Evolutionary conservation across 306 rosid species (phyloP).

Genomic region (Mimosa pudica): DNA sequence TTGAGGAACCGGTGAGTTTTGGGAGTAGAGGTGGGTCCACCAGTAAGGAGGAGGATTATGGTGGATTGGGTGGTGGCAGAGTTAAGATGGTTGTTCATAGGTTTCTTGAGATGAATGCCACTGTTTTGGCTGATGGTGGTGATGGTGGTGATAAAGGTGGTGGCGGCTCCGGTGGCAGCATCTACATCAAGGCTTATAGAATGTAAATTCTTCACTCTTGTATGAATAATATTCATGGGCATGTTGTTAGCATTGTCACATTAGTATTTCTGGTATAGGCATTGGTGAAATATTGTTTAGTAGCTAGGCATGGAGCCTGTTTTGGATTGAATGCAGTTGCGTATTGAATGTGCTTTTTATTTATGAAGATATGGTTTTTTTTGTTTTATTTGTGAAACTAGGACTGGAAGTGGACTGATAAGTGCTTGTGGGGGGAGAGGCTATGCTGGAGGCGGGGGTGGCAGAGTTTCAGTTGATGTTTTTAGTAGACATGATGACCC

Average conservation of each 20-base stretch:
- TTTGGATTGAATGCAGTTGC: constrained; percentile 26
- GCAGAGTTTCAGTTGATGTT: constrained; percentile 55
- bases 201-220: constrained; percentile 50
- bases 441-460: constrained; percentile 54
- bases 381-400: constrained; percentile 41
- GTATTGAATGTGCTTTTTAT: constrained; percentile 11
- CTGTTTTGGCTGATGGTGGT: constrained; percentile 83
- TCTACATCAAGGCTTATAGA: constrained; percentile 80
- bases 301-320: constrained; percentile 17
- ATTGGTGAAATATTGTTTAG: background rate
- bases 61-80: constrained; percentile 88
- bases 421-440: constrained; percentile 59
- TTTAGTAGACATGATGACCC: constrained; percentile 61
- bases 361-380: constrained; percentile 6
- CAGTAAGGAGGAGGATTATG: constrained; percentile 79
- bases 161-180: constrained; percentile 99
- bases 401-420: constrained; percentile 52
- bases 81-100: constrained; percentile 53
- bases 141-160: constrained; percentile 86
- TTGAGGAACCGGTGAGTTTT: constrained; percentile 72
- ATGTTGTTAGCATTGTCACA: constrained; percentile 6
- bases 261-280: constrained; percentile 1
- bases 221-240: no score
- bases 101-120: constrained; percentile 72
- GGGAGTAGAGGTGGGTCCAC: constrained; percentile 89